These are phyloP conservation scores for Tephrocybe sp. DNA, from an alignment of 768 basidiomycete species.

Conservation along the genomic window DNA sequence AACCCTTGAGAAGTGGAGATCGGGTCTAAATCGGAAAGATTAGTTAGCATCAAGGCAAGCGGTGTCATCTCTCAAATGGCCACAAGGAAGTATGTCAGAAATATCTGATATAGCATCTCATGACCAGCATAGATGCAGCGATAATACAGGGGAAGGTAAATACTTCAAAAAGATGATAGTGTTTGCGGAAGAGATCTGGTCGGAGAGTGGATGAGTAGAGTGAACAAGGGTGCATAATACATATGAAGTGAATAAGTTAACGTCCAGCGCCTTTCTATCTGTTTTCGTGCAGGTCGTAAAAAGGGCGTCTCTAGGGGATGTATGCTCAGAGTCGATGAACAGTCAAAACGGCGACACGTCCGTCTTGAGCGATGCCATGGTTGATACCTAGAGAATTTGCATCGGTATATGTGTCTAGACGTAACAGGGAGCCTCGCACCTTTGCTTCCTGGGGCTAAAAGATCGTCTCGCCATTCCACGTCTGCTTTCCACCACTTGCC, in stretches of 20 bases:
- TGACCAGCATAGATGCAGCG: not conserved
- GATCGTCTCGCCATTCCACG: slow-evolving; percentile 70
- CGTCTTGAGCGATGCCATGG: slow-evolving; percentile 80
- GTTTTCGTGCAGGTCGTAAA: not conserved
- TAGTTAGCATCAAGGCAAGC: too few species aligned
- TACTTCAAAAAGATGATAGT: not conserved
- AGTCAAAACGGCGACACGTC: slow-evolving; percentile 75
- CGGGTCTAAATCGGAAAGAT: not conserved
- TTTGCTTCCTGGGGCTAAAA: slow-evolving; percentile 64
- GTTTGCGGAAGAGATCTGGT: not conserved
- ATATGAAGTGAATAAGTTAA: slow-evolving; percentile 7
- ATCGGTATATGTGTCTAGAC: not conserved
- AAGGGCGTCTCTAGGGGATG: not conserved
- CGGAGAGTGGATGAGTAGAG: slow-evolving; percentile 1
- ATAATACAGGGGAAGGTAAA: not conserved
- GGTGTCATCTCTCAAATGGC: not conserved
- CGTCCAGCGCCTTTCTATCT: not conserved
- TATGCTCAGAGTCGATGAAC: slow-evolving; percentile 29
- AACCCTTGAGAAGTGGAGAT: too few species aligned
- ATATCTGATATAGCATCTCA: not conserved
- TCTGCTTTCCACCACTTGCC: slow-evolving; percentile 74
- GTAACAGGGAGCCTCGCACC: slow-evolving; percentile 38
- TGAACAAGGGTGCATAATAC: slow-evolving; percentile 3
- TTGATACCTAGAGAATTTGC: slow-evolving; percentile 55
- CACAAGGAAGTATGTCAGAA: not conserved